phyloP scores from a whole-genome alignment of 192 early-diverging fungal species.

The Lunasporangiospora selenospora region DNA sequence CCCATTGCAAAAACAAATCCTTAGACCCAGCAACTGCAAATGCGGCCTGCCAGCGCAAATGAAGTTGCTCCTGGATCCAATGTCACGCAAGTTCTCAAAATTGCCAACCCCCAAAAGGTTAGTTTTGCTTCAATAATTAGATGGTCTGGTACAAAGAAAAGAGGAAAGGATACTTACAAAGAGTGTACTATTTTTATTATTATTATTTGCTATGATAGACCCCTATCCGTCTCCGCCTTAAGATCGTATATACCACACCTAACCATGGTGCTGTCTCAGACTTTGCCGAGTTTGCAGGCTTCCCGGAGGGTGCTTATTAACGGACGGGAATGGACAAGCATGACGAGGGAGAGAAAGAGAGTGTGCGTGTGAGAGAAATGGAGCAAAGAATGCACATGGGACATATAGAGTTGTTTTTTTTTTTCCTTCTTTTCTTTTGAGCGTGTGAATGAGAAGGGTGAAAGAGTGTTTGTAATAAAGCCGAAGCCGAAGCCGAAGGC shows the following conservation, averaged over 20 bases:
- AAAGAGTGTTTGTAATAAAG: too few relatives aligned
- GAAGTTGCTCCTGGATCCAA: constrained; percentile 62
- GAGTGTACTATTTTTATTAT: background rate
- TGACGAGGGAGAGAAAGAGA: too few relatives aligned
- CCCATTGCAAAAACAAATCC: constrained; percentile 15
- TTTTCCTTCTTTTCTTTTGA: too few relatives aligned
- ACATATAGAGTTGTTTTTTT: too few relatives aligned
- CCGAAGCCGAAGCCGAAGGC: too few relatives aligned
- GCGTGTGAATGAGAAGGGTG: too few relatives aligned
- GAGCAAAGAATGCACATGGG: too few relatives aligned
- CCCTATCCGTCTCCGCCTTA: constrained; percentile 60
- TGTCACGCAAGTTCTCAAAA: constrained; percentile 82
- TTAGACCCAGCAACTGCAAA: constrained; percentile 82
- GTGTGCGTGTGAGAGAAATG: too few relatives aligned
- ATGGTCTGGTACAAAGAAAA: too few relatives aligned
- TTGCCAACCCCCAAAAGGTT: constrained; percentile 85
- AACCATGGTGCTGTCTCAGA: constrained; percentile 58
- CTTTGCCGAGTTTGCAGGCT: constrained; percentile 62
- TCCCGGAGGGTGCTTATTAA: constrained; percentile 62
- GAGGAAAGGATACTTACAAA: background rate
- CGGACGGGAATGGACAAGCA: too few relatives aligned
- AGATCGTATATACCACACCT: constrained; percentile 57
- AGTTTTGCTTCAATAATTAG: too few relatives aligned
- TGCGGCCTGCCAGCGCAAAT: constrained; percentile 79
- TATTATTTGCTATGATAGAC: constrained; percentile 40